Percentiles rank a stretch among this genome's conserved stretches.
These are phyloP conservation scores for Phytophthora cryptogea DNA, from an alignment of 352 stramenopile species.

Conservation along the genomic window DNA sequence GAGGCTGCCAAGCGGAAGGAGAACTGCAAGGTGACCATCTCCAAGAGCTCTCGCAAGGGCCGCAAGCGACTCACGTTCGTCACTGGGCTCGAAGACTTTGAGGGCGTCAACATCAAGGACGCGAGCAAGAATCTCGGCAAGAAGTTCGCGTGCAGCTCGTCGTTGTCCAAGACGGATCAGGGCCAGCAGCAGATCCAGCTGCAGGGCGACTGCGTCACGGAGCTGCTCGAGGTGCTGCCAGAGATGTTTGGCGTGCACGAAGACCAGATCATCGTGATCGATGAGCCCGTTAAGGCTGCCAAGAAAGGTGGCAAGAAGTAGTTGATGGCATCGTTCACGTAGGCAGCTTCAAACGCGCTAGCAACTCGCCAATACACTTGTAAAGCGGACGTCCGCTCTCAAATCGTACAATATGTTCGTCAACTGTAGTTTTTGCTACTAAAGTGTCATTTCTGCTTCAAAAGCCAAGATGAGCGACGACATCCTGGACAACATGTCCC, in stretches of 20 bases:
- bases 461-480: slow-evolving; percentile 56
- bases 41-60: slow-evolving; percentile 77
- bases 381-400: slow-evolving; percentile 5
- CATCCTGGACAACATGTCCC: slow-evolving; percentile 82
- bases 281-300: slow-evolving; percentile 64
- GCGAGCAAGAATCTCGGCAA: slow-evolving; percentile 80
- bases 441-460: background rate
- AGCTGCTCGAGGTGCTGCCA: slow-evolving; percentile 73
- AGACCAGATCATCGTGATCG: slow-evolving; percentile 71
- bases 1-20: slow-evolving; percentile 74
- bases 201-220: slow-evolving; percentile 76
- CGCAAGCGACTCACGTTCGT: slow-evolving; percentile 85
- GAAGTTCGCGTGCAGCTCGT: slow-evolving; percentile 83
- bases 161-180: slow-evolving; percentile 73
- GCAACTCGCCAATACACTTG: slow-evolving; percentile 10
- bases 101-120: slow-evolving; percentile 85
- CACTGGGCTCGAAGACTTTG: slow-evolving; percentile 81
- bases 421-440: background rate
- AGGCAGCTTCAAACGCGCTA: background rate
- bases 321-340: slow-evolving; percentile 3
- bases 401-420: slow-evolving; percentile 10
- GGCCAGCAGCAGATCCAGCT: slow-evolving; percentile 85
- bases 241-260: slow-evolving; percentile 82
- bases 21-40: slow-evolving; percentile 69
- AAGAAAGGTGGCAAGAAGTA: slow-evolving; percentile 50